Evolutionary conservation across 2,329 filamentous ascomycete genomes (phyloP).

Genomic region (Penicillium glabrum): DNA sequence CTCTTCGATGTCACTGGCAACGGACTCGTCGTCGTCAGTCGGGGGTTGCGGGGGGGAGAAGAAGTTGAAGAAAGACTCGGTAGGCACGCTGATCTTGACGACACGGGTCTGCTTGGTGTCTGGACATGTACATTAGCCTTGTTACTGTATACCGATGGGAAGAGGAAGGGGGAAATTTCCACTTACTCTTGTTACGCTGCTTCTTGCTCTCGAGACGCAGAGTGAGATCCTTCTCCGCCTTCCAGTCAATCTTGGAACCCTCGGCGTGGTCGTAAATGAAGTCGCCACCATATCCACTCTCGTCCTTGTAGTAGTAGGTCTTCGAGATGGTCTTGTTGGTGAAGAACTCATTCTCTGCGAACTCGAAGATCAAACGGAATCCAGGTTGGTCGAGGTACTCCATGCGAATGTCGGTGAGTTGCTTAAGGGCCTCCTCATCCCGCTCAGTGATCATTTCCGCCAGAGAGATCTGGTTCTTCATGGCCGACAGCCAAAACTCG

Average conservation of each 20-base stretch:
- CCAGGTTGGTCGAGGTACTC: conserved; percentile 98
- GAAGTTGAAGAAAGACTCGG: conserved; percentile 99
- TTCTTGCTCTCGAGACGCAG: conserved; percentile 98
- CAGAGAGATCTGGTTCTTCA: conserved; percentile 98
- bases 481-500: conserved; percentile 98
- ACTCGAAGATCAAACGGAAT: conserved; percentile 98
- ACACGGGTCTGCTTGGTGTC: conserved; percentile 99
- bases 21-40: conserved; percentile 66
- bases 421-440: conserved; percentile 90
- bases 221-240: conserved; percentile 86
- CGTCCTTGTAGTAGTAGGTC: conserved; percentile 98
- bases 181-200: conserved; percentile 97
- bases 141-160: not conserved
- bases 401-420: conserved; percentile 92
- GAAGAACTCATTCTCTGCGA: conserved; percentile 93
- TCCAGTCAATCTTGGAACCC: conserved; percentile 98
- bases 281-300: conserved; percentile 97
- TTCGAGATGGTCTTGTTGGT: conserved; percentile 96
- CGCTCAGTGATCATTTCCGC: conserved; percentile 98
- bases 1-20: conserved; percentile 90
- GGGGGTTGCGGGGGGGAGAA: conserved; percentile 89
- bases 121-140: conserved; percentile 40
- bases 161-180: no score
- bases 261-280: conserved; percentile 99
- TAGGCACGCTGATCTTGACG: conserved; percentile 98